Percentiles rank a stretch among this genome's conserved stretches.
These are phyloP conservation scores for Helicostylum pulchrum DNA, from an alignment of 192 early-diverging fungal genomes.

Conservation along the genomic window DNA sequence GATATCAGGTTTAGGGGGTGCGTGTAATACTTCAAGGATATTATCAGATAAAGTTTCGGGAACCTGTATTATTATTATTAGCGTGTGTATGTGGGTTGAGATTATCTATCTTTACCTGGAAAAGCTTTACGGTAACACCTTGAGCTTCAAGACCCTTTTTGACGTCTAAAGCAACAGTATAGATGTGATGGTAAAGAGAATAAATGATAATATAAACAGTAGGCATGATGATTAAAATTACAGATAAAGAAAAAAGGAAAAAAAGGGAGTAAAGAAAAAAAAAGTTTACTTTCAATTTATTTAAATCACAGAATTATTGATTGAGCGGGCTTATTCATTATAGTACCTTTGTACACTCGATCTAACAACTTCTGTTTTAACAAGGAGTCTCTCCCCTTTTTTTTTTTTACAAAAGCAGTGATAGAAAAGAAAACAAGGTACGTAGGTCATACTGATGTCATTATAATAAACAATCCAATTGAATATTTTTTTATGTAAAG, in stretches of 20 bases:
- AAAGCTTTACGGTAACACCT: constrained; percentile 35
- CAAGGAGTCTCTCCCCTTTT: too few relatives aligned
- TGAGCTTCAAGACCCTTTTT: constrained; percentile 60
- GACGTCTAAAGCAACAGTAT: constrained; percentile 59
- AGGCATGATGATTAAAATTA: constrained; percentile 19
- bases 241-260: neutral
- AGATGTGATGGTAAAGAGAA: constrained; percentile 63
- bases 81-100: too few relatives aligned
- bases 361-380: too few relatives aligned
- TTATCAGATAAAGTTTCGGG: constrained; percentile 57
- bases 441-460: too few relatives aligned
- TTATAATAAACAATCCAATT: too few relatives aligned
- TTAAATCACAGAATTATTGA: neutral
- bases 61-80: constrained; percentile 1
- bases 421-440: too few relatives aligned
- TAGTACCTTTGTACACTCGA: too few relatives aligned
- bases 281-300: neutral
- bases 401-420: too few relatives aligned
- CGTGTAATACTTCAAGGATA: constrained; percentile 52
- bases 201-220: constrained; percentile 36
- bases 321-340: neutral
- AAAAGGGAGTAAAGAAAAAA: constrained; percentile 1
- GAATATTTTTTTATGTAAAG: too few relatives aligned
- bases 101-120: constrained; percentile 32
- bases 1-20: constrained; percentile 41